Percentiles rank a stretch among this genome's conserved stretches.
phyloP scores from a whole-genome alignment of 2,329 filamentous ascomycete species.

The Xylariaceae sp. region DNA sequence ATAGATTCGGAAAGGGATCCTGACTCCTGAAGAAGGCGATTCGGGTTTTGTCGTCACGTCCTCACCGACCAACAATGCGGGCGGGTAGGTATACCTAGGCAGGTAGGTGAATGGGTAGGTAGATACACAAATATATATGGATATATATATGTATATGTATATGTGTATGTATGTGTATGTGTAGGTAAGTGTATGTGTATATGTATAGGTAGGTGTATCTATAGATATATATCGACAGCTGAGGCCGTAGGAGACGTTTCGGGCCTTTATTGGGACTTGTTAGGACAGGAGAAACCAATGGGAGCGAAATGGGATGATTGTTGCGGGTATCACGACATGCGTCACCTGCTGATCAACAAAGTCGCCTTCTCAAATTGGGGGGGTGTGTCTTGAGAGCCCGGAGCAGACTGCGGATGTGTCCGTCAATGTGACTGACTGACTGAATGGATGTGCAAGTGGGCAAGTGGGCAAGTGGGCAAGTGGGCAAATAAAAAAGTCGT shows the following conservation, averaged over 20 bases:
- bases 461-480: too few relatives aligned
- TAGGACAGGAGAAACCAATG: slow-evolving; percentile 9
- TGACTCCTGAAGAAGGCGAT: slow-evolving; percentile 4
- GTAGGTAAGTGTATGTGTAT: background rate
- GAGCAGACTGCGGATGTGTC: background rate
- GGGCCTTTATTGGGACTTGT: slow-evolving; percentile 12
- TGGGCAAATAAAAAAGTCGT: background rate
- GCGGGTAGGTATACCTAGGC: background rate
- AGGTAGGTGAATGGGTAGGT: background rate
- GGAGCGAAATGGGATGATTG: slow-evolving; percentile 6
- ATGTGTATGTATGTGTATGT: slow-evolving; percentile 1
- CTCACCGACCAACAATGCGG: slow-evolving; percentile 6
- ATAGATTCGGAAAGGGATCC: slow-evolving; percentile 1
- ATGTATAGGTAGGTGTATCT: background rate
- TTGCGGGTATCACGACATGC: slow-evolving; percentile 16
- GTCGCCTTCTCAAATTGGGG: slow-evolving; percentile 7
- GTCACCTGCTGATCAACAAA: slow-evolving; percentile 14
- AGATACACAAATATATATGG: background rate
- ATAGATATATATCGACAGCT: background rate
- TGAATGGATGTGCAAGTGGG: too few relatives aligned
- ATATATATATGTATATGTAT: background rate
- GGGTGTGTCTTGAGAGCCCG: background rate
- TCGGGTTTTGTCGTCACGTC: slow-evolving; percentile 3
- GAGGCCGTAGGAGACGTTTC: slow-evolving; percentile 9
- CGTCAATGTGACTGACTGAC: background rate